phyloP scores from a whole-genome alignment of 2,329 filamentous ascomycete genomes.

The Colletotrichum musicola region DNA sequence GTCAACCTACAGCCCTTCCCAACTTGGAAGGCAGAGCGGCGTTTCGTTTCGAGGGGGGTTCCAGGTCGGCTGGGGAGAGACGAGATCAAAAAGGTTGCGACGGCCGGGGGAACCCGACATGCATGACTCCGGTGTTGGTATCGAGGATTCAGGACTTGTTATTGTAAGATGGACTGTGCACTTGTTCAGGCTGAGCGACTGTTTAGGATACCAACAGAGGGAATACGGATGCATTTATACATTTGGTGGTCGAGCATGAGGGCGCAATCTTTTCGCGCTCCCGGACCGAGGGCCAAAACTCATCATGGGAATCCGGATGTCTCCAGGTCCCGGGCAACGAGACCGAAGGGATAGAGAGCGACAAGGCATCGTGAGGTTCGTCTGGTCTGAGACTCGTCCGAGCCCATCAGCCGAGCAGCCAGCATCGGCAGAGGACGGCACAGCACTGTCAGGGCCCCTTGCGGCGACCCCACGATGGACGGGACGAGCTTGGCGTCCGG shows the following conservation, averaged over 20 bases:
- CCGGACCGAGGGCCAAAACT: not conserved
- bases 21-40: conserved; percentile 3
- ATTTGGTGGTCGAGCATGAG: no score
- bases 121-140: not conserved
- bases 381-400: conserved; percentile 38
- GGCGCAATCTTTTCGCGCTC: not conserved
- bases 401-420: not conserved
- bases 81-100: conserved; percentile 3
- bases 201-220: no score
- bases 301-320: conserved; percentile 17
- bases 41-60: conserved; percentile 29
- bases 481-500: conserved; percentile 17
- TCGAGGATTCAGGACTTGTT: not conserved
- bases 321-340: conserved; percentile 12
- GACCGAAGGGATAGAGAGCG: not conserved
- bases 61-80: not conserved
- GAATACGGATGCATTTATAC: no score
- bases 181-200: no score
- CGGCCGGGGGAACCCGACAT: conserved; percentile 11
- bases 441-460: conserved; percentile 8
- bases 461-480: conserved; percentile 26
- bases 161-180: no score
- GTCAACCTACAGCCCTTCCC: not conserved
- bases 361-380: conserved; percentile 11
- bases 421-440: not conserved